A percentile compares a stretch with the other conserved stretches of the same genome.
These are phyloP conservation scores for Aschersonia sp. DNA, from an alignment of 2,329 filamentous ascomycete species.

Conservation along the genomic window DNA sequence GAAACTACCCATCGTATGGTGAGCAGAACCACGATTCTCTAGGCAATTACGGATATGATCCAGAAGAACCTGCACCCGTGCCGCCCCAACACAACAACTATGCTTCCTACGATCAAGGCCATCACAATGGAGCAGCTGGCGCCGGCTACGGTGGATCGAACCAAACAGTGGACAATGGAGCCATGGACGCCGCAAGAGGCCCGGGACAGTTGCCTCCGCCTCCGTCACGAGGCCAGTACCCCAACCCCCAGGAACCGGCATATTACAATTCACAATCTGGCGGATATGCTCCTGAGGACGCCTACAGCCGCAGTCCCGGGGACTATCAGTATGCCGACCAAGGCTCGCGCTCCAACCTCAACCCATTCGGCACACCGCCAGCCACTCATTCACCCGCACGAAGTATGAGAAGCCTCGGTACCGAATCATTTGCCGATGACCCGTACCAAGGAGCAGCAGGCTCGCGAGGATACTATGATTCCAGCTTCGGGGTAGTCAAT, in stretches of 20 bases:
- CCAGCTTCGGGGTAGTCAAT: conserved; percentile 47
- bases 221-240: conserved; percentile 18
- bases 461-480: conserved; percentile 22
- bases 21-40: not conserved
- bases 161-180: conserved; percentile 45
- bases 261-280: conserved; percentile 8
- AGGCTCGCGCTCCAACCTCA: conserved; percentile 28
- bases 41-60: not conserved
- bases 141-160: conserved; percentile 34
- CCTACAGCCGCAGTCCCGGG: not conserved
- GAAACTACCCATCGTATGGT: not conserved
- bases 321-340: conserved; percentile 14
- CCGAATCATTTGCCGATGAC: conserved; percentile 42
- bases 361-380: conserved; percentile 20
- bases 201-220: conserved; percentile 20
- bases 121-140: not conserved
- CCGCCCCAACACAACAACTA: conserved; percentile 9
- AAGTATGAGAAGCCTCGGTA: conserved; percentile 29
- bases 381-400: conserved; percentile 29
- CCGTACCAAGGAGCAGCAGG: conserved; percentile 41
- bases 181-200: conserved; percentile 42
- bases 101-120: conserved; percentile 8
- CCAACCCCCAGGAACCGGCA: conserved; percentile 5
- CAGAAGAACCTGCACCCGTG: not conserved
- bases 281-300: conserved; percentile 7